Evolutionary conservation across 495 filamentous ascomycete species (phyloP).

Genomic region (Lophiostoma macrostomum): DNA sequence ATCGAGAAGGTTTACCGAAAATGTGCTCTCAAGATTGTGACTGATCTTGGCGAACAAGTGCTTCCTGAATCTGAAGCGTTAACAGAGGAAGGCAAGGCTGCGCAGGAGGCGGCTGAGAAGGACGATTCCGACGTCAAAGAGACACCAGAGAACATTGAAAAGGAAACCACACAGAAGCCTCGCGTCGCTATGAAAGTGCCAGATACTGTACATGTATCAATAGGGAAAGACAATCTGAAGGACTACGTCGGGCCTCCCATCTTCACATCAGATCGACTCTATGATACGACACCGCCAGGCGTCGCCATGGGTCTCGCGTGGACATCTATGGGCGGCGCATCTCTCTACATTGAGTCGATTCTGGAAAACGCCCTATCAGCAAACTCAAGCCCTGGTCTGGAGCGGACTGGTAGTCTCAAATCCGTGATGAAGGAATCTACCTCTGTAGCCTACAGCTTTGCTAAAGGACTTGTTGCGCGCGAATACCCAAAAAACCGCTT

Average conservation of each 20-base stretch:
- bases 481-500: conserved; percentile 86
- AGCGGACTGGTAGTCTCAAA: conserved; percentile 92
- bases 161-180: conserved; percentile 71
- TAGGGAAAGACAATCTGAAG: conserved; percentile 85
- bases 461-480: conserved; percentile 81
- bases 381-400: conserved; percentile 70
- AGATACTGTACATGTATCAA: conserved; percentile 78
- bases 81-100: conserved; percentile 84
- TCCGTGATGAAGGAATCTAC: conserved; percentile 98
- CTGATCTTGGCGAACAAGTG: conserved; percentile 85
- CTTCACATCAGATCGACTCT: conserved; percentile 93
- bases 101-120: conserved; percentile 67
- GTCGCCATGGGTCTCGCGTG: conserved; percentile 98
- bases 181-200: conserved; percentile 81
- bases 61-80: conserved; percentile 78
- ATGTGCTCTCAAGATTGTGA: conserved; percentile 93
- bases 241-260: conserved; percentile 97
- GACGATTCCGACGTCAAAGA: conserved; percentile 55
- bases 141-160: conserved; percentile 58
- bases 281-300: conserved; percentile 91
- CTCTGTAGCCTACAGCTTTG: conserved; percentile 90
- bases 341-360: conserved; percentile 96
- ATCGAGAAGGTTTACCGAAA: conserved; percentile 99
- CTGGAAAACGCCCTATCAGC: conserved; percentile 74
- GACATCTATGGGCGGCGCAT: conserved; percentile 97